Evolutionary conservation across 805 yeast species (phyloP).

Genomic region (Cyberlindnera maclurae): DNA sequence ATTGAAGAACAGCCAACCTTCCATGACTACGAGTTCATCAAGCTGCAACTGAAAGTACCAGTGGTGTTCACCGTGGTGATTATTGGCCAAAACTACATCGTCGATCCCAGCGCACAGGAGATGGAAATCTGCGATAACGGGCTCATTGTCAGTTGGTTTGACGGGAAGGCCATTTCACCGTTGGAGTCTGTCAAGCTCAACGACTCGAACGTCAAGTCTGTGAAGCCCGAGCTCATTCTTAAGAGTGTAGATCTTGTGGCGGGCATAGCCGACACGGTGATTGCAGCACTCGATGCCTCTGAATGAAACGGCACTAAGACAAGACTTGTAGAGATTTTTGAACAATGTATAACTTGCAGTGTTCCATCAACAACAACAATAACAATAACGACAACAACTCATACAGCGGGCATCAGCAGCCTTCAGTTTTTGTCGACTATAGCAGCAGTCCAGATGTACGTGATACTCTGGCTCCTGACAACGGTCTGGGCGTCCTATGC

Average conservation of each 20-base stretch:
- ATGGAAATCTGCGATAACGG: constrained; percentile 86
- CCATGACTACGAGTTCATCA: constrained; percentile 75
- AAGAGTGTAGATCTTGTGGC: constrained; percentile 53
- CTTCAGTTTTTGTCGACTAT: too few relatives aligned
- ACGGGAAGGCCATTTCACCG: constrained; percentile 66
- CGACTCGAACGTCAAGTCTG: constrained; percentile 44
- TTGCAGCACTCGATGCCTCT: constrained; percentile 23
- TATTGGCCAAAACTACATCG: constrained; percentile 54
- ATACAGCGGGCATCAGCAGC: too few relatives aligned
- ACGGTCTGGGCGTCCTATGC: constrained; percentile 14
- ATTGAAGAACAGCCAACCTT: constrained; percentile 88
- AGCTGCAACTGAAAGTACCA: constrained; percentile 59
- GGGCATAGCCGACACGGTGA: constrained; percentile 56
- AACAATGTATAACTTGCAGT: neutral
- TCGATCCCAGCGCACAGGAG: constrained; percentile 88
- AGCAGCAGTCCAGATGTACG: too few relatives aligned
- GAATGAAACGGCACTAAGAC: constrained; percentile 1
- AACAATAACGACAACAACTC: neutral
- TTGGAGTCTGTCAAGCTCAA: constrained; percentile 61
- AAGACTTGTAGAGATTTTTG: neutral
- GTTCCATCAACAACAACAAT: neutral
- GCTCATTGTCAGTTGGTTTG: constrained; percentile 61
- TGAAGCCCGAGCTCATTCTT: constrained; percentile 38
- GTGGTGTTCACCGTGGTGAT: constrained; percentile 69
- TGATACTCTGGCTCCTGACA: neutral